These are phyloP conservation scores for Aureobasidium melanogenum DNA, from an alignment of 2,329 filamentous ascomycete species.

Conservation along the genomic window DNA sequence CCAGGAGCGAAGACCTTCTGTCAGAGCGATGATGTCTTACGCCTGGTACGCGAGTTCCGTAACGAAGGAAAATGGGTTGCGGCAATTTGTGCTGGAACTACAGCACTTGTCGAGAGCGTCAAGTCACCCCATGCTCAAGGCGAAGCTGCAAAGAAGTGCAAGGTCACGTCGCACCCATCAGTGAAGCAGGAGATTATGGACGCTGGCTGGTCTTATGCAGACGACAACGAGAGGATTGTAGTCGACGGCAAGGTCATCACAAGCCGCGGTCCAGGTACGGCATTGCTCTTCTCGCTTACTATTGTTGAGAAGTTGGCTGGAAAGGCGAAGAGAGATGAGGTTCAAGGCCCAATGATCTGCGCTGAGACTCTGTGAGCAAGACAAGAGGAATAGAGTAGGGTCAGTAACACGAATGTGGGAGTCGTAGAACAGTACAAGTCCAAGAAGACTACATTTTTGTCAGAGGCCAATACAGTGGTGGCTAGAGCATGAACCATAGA, in stretches of 20 bases:
- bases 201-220: slow-evolving; percentile 28
- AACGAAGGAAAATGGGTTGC: slow-evolving; percentile 25
- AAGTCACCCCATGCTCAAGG: slow-evolving; percentile 10
- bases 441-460: not conserved
- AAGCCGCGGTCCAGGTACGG: slow-evolving; percentile 30
- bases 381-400: not conserved
- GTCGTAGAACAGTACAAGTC: not conserved
- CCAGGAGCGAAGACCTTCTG: slow-evolving; percentile 30
- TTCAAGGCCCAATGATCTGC: slow-evolving; percentile 39
- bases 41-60: slow-evolving; percentile 25
- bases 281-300: slow-evolving; percentile 29
- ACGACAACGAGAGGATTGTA: slow-evolving; percentile 29
- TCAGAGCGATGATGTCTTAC: slow-evolving; percentile 18
- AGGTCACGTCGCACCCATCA: slow-evolving; percentile 30
- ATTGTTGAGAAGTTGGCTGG: slow-evolving; percentile 30
- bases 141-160: slow-evolving; percentile 16
- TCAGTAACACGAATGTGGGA: not conserved
- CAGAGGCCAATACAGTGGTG: no score
- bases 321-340: slow-evolving; percentile 40
- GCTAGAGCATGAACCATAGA: not conserved
- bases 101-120: slow-evolving; percentile 26
- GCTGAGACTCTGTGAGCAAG: slow-evolving; percentile 12
- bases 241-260: slow-evolving; percentile 25
- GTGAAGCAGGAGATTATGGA: slow-evolving; percentile 25
- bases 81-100: slow-evolving; percentile 31